Conservation (phyloP, 305 asterid genomes). For the Fraxinus latifolia region DNA sequence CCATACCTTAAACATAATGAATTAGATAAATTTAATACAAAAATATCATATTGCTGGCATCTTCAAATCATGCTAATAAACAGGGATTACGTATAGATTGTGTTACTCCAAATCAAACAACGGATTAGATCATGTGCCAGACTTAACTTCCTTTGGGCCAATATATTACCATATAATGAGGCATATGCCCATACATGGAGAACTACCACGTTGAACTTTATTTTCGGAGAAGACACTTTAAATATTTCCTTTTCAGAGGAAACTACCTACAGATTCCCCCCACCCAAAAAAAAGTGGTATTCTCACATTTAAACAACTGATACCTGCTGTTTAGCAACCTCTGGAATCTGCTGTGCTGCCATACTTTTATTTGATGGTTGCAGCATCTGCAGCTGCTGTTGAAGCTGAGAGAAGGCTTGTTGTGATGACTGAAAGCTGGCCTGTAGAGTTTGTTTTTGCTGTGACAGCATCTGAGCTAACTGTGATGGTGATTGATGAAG, state of each 20-base stretch:
- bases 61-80: slow-evolving; percentile 5
- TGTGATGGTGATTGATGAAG: slow-evolving; percentile 62
- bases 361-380: slow-evolving; percentile 48
- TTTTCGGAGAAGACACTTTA: neutral
- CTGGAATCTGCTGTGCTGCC: slow-evolving; percentile 52
- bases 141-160: neutral
- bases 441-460: slow-evolving; percentile 88
- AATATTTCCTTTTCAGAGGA: neutral
- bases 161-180: neutral
- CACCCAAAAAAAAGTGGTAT: neutral
- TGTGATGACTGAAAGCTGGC: slow-evolving; percentile 90
- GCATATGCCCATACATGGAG: neutral
- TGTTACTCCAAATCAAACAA: neutral
- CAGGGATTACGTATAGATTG: neutral
- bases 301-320: neutral
- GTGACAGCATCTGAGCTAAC: slow-evolving; percentile 89
- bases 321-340: slow-evolving; percentile 67
- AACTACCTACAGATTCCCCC: neutral
- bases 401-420: slow-evolving; percentile 82
- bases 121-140: neutral
- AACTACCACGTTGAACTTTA: neutral
- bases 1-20: neutral
- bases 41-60: neutral
- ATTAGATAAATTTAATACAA: neutral
- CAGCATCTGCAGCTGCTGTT: slow-evolving; percentile 76